phyloP scores from a whole-genome alignment of 768 basidiomycete genomes.

The Tylopilus sp. region DNA sequence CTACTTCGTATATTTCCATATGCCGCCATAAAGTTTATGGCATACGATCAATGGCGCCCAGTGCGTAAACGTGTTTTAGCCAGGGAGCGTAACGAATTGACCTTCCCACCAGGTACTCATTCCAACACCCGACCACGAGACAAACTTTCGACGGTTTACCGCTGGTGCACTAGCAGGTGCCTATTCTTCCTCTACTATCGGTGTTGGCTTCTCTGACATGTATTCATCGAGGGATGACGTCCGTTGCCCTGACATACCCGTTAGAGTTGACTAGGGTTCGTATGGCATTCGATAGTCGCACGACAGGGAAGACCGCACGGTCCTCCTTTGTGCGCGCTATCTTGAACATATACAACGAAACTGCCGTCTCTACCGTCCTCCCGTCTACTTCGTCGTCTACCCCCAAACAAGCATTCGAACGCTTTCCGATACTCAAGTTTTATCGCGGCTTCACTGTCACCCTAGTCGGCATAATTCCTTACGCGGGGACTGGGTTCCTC shows the following conservation, averaged over 20 bases:
- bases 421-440: conserved; percentile 80
- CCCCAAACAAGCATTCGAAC: conserved; percentile 42
- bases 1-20: conserved; percentile 94
- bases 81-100: not conserved
- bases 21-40: conserved; percentile 95
- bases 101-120: conserved; percentile 64
- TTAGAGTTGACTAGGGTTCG: conserved; percentile 94
- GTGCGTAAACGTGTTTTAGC: conserved; percentile 39
- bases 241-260: conserved; percentile 92
- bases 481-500: conserved; percentile 93
- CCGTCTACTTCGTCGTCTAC: conserved; percentile 14
- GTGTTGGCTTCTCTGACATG: not conserved
- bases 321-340: conserved; percentile 57
- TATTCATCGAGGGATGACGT: conserved; percentile 61
- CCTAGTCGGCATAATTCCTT: conserved; percentile 88
- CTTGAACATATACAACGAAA: conserved; percentile 69
- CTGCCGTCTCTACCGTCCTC: conserved; percentile 29
- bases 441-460: conserved; percentile 98
- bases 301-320: conserved; percentile 28
- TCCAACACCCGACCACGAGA: conserved; percentile 77
- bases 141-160: conserved; percentile 72
- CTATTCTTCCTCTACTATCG: conserved; percentile 15
- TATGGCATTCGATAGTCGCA: conserved; percentile 64
- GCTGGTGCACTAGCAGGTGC: conserved; percentile 87
- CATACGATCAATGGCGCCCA: conserved; percentile 83